Conservation (phyloP, 169 alveolate genomes). For the Plasmodium coatneyi region DNA sequence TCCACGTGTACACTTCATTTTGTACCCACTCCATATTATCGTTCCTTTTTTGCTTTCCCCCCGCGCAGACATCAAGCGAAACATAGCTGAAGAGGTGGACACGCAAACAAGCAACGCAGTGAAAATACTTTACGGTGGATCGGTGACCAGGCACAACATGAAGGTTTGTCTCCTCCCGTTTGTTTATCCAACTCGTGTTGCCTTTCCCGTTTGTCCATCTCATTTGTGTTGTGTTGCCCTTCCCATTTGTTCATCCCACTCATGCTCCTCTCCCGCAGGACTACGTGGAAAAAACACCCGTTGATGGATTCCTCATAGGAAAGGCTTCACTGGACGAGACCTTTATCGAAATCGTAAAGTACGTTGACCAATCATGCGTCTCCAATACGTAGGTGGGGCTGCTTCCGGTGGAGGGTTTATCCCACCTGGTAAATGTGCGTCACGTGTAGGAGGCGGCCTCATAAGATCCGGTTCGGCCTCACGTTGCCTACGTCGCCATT, state of each 20-base stretch:
- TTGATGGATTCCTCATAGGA: conserved; percentile 62
- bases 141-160: conserved; percentile 29
- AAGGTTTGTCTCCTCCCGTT: not conserved
- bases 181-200: not conserved
- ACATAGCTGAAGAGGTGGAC: conserved; percentile 38
- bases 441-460: not conserved
- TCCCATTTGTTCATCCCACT: not conserved
- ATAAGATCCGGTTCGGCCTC: not conserved
- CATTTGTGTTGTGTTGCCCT: not conserved
- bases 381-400: not conserved
- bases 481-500: not conserved
- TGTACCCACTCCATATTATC: not conserved
- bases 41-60: not conserved
- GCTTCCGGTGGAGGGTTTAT: not conserved
- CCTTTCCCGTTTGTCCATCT: not conserved
- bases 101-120: conserved; percentile 25
- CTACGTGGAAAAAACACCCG: conserved; percentile 21
- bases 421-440: not conserved
- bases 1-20: not conserved
- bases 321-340: conserved; percentile 40
- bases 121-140: conserved; percentile 49
- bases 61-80: conserved; percentile 14
- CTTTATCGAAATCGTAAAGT: conserved; percentile 50
- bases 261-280: not conserved
- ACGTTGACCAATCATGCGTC: conserved; percentile 9